Conservation (phyloP, 2,329 filamentous ascomycete species). For the Sporothrix globosa region DNA sequence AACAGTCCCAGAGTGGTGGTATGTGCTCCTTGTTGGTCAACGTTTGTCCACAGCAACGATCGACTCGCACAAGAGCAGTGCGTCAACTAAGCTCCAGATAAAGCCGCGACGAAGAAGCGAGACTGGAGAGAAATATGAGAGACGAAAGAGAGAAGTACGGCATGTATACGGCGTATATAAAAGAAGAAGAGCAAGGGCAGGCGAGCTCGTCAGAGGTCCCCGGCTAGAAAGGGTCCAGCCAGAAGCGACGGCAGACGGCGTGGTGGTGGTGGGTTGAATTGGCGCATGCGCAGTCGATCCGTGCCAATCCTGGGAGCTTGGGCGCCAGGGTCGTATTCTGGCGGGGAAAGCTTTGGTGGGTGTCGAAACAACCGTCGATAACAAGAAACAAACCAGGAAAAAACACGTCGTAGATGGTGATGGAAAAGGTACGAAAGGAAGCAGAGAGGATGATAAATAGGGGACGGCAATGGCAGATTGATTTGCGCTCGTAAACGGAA, state of each 20-base stretch:
- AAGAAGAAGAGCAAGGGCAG: background rate
- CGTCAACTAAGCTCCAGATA: background rate
- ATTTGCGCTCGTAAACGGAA: background rate
- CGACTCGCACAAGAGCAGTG: background rate
- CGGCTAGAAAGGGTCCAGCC: background rate
- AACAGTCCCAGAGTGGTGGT: background rate
- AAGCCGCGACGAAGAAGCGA: background rate
- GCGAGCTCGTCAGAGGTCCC: background rate
- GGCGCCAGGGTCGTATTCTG: background rate
- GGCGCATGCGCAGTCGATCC: conserved; percentile 19
- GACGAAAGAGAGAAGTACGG: background rate
- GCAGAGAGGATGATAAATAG: background rate
- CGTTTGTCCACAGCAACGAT: background rate
- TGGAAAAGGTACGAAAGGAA: background rate
- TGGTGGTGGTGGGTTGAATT: conserved; percentile 3
- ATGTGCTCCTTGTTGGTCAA: background rate
- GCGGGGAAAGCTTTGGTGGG: background rate
- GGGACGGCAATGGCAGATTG: background rate
- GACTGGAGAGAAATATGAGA: background rate
- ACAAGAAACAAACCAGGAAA: background rate
- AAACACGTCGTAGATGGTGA: background rate
- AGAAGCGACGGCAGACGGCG: background rate
- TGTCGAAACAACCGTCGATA: conserved; percentile 16
- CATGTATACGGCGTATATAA: background rate
- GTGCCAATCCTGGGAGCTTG: background rate